Evolutionary conservation across 306 rosid genomes (phyloP).

Genomic region (Vigna angularis): DNA sequence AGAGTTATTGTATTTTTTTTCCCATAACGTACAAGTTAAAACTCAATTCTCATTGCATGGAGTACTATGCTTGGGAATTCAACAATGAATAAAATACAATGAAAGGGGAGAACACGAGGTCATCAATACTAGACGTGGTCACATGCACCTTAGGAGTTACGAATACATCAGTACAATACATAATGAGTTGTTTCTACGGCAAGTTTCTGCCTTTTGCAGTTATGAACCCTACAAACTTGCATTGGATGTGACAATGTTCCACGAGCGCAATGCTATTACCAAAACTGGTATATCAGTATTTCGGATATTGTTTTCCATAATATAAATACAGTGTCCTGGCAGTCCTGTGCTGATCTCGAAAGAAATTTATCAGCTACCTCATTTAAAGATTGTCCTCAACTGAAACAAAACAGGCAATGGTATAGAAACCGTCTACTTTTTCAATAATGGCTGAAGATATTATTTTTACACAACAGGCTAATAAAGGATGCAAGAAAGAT

Average conservation of each 20-base stretch:
- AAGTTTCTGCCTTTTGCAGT: slow-evolving; percentile 87
- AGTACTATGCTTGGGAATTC: neutral
- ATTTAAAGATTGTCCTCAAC: neutral
- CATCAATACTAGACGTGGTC: neutral
- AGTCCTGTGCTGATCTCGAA: slow-evolving; percentile 60
- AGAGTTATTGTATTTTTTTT: neutral
- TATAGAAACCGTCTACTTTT: neutral
- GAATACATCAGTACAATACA: slow-evolving; percentile 38
- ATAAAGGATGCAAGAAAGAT: slow-evolving; percentile 4
- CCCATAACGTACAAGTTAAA: neutral
- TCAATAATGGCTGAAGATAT: neutral
- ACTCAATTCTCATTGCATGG: slow-evolving; percentile 7
- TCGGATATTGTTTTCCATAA: slow-evolving; percentile 79
- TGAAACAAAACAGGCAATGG: neutral
- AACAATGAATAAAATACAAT: slow-evolving; percentile 14
- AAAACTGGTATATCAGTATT: slow-evolving; percentile 81
- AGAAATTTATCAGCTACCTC: slow-evolving; percentile 15
- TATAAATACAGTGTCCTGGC: slow-evolving; percentile 65
- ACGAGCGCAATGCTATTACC: slow-evolving; percentile 91
- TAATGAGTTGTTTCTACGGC: slow-evolving; percentile 77
- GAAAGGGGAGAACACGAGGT: neutral
- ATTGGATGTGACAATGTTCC: slow-evolving; percentile 84
- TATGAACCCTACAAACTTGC: slow-evolving; percentile 78
- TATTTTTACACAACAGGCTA: neutral
- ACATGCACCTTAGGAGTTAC: slow-evolving; percentile 66